Evolutionary conservation across 202 grass and related monocot species (phyloP), one percentile per base, ranked within the genome.

Genomic region (Eragrostis tef): DNA sequence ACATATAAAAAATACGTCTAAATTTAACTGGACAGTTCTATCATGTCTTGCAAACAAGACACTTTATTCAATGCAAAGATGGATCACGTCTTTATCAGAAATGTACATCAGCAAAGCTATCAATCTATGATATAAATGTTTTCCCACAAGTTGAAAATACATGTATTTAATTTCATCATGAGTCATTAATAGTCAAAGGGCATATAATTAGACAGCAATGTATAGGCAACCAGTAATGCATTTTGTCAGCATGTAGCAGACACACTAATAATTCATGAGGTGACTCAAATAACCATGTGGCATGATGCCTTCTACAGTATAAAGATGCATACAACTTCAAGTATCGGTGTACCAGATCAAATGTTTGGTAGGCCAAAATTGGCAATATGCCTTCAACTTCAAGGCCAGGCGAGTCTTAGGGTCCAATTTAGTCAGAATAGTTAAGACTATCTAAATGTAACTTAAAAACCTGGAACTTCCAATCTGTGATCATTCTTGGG

Each of bases 1-100:
- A 44, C 31, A 21, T 15, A 4, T 5, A 9, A 26, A 72, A 44
- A 54, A 56, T 11, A 64, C 10, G 2, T n/a, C 25, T 19, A 66
- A 47, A 67, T 57, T 24, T 31, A 29, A 15, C 7, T 34, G 81
- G 13, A 16, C 24, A 10, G 44, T 16, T 39, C 68, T 49, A 47
- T 6, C 3, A 31, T 84, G 62, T 58, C 72, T 36, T 31, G 25
- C 17, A 14, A 12, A 70, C 29, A 60, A 31, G 17, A 61, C 11
- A 71, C 52, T 22, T 6, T 70, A 70, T 29, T 81, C 36, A 70
- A 46, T 70, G 39, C 51, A 80, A 83, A 67, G 60, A 7, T 75
- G 39, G 51, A 59, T 24, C 51, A 44, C 20, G 4, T 47, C 5
- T 43, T 31, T 21, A 46, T 58, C 36, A 67, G 16, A 83, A 47